Conservation (phyloP, 345 rosid species). For the Excoecaria agallocha region DNA sequence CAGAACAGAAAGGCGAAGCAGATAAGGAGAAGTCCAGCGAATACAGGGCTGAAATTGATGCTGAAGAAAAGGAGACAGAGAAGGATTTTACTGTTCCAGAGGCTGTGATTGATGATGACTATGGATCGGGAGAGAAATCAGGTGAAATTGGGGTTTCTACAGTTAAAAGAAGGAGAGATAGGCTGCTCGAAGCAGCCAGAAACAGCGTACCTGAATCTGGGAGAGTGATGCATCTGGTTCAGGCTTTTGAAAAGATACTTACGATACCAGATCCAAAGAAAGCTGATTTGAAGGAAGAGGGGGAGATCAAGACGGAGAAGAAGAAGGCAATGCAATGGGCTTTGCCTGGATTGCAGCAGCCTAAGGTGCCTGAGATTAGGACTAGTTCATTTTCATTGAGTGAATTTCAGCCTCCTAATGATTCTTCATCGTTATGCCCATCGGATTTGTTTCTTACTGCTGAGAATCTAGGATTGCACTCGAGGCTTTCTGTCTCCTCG, state of each 20-base stretch:
- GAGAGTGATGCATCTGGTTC: conserved; percentile 72
- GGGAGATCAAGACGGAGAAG: conserved; percentile 22
- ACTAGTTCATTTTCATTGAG: conserved; percentile 8
- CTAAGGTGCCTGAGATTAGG: conserved; percentile 36
- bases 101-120: conserved; percentile 20
- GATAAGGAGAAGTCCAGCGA: conserved; percentile 15
- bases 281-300: conserved; percentile 32
- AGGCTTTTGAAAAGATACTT: conserved; percentile 71
- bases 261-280: conserved; percentile 40
- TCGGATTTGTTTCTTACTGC: conserved; percentile 59
- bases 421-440: conserved; percentile 44
- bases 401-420: conserved; percentile 10
- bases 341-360: conserved; percentile 64
- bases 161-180: conserved; percentile 75
- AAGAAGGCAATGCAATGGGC: conserved; percentile 67
- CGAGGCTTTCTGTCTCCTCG: conserved; percentile 53
- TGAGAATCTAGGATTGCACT: conserved; percentile 62
- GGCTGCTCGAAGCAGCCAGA: conserved; percentile 61
- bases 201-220: conserved; percentile 65
- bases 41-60: conserved; percentile 21
- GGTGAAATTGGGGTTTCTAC: conserved; percentile 37
- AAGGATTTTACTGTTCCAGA: conserved; percentile 29
- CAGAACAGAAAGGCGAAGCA: conserved; percentile 29
- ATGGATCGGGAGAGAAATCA: conserved; percentile 23
- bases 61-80: conserved; percentile 29